A percentile compares a stretch with the other conserved stretches of the same genome.
phyloP scores from a whole-genome alignment of 1,139 yeast species.

The Hemisphaericaspora xylofermentans region DNA sequence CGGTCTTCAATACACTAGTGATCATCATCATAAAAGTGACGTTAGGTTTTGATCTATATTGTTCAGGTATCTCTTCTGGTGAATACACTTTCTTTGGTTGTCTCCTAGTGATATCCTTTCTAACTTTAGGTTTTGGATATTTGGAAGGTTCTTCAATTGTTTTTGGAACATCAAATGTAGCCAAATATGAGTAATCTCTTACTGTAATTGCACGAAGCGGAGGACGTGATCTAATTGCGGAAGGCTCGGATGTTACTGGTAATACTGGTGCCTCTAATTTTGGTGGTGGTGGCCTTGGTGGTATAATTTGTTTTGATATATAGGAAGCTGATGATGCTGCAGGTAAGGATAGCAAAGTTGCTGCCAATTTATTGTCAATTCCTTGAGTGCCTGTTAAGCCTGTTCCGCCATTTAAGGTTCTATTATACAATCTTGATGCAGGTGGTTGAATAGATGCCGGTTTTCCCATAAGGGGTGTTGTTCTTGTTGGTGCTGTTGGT shows the following conservation, averaged over 20 bases:
- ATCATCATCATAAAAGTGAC: slow-evolving; percentile 78
- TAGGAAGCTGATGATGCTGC: slow-evolving; percentile 7
- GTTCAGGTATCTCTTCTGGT: slow-evolving; percentile 81
- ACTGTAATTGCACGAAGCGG: slow-evolving; percentile 27
- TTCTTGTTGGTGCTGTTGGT: slow-evolving; percentile 13
- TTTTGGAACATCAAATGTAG: slow-evolving; percentile 36
- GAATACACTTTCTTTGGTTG: slow-evolving; percentile 61
- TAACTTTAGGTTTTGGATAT: slow-evolving; percentile 49
- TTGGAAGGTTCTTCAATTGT: slow-evolving; percentile 32
- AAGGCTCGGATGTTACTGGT: slow-evolving; percentile 22
- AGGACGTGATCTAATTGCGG: slow-evolving; percentile 18
- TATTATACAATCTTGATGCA: slow-evolving; percentile 35
- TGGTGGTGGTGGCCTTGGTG: slow-evolving; percentile 35
- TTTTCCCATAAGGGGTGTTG: slow-evolving; percentile 41
- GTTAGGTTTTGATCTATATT: slow-evolving; percentile 79
- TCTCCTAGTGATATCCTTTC: slow-evolving; percentile 28
- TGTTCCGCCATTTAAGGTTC: slow-evolving; percentile 15
- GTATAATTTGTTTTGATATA: slow-evolving; percentile 9
- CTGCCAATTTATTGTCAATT: neutral
- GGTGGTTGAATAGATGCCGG: slow-evolving; percentile 52
- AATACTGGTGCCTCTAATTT: slow-evolving; percentile 37
- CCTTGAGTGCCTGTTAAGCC: slow-evolving; percentile 7
- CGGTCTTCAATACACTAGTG: slow-evolving; percentile 70
- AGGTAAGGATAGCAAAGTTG: slow-evolving; percentile 11
- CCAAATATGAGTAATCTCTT: slow-evolving; percentile 20